Evolutionary conservation across 768 basidiomycete species (phyloP).

Genomic region (Leccinum imitatum): DNA sequence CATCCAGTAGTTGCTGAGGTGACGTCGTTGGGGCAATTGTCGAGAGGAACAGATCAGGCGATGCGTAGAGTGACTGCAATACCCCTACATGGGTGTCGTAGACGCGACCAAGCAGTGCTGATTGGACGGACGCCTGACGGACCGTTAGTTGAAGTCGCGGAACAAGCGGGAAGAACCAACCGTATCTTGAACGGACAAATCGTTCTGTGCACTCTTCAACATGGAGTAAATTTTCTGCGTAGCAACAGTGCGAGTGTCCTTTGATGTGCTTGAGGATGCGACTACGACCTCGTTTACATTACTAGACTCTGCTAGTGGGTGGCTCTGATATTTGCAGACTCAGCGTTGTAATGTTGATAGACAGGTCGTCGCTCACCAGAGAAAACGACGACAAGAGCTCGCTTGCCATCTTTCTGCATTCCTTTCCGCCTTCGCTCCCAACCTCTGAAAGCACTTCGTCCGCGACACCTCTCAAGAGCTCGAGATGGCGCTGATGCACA

Average conservation of each 20-base stretch:
- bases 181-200: conserved; percentile 38
- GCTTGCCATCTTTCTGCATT: conserved; percentile 45
- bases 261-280: conserved; percentile 62
- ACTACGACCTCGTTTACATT: conserved; percentile 46
- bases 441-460: conserved; percentile 36
- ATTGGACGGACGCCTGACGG: conserved; percentile 53
- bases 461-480: conserved; percentile 43
- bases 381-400: conserved; percentile 60
- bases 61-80: conserved; percentile 64
- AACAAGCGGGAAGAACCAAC: conserved; percentile 7
- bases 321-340: conserved; percentile 16
- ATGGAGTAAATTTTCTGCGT: conserved; percentile 55
- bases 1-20: conserved; percentile 25
- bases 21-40: conserved; percentile 19
- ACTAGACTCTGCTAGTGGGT: conserved; percentile 24
- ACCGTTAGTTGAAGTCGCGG: conserved; percentile 5
- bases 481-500: conserved; percentile 66
- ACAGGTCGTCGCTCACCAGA: conserved; percentile 37
- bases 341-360: neutral
- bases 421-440: conserved; percentile 25
- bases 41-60: conserved; percentile 46
- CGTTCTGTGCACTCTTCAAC: conserved; percentile 21
- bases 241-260: conserved; percentile 55
- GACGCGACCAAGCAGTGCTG: conserved; percentile 66
- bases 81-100: conserved; percentile 64